Base-by-base conservation (phyloP, 495 filamentous ascomycete genomes). In the Cercophora scortea region DNA sequence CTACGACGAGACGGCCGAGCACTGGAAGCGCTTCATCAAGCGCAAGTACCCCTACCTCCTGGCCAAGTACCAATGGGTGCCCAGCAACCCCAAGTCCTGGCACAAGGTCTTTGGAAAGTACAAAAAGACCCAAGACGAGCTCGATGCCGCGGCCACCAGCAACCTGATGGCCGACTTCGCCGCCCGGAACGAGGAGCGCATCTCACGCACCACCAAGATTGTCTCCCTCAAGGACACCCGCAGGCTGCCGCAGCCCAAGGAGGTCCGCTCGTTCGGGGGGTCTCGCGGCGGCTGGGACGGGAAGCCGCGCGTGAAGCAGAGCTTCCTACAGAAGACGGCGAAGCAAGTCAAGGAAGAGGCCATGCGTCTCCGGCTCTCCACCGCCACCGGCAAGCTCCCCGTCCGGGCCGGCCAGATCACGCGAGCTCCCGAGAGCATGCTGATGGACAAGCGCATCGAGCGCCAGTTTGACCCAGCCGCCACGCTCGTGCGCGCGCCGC, bases 71-170 rank as follows among this genome's bases (percentile, higher is more conserved):
- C 47, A 59, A 32, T 69, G 56, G 41, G 52, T 55, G 10, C 66
- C 71, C 2, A 59, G 54, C 17, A 53, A 73, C 32, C 66, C 63
- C 1, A 58, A 52, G 42, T 55, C 53, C 38, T 75, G 71, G 71
- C 52, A 61, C 50, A 63, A 67, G 32, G 53, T 74, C 39, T 74
- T 68, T 35, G 46, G 57, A 19, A 62, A 63, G 47, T 74, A 75
- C 58, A 50, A 71, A 42, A 52, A 61, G 41, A 47, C 75, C 59
- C 64, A 71, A 47, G 57, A 73, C 63, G 67, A 79, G 62, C 58
- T 76, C 71, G 71, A 76, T 66, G 65, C 74, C 63, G 63, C 69
- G 61, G 65, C 77, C 61, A 61, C 72, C 56, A 66, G 59, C 53
- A 45, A 70, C 60, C 63, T 82, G 62, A 54, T 45, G 44, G 54